These are phyloP conservation scores for Penicillium sclerotigenum DNA, from an alignment of 2,329 filamentous ascomycete species.

Conservation along the genomic window DNA sequence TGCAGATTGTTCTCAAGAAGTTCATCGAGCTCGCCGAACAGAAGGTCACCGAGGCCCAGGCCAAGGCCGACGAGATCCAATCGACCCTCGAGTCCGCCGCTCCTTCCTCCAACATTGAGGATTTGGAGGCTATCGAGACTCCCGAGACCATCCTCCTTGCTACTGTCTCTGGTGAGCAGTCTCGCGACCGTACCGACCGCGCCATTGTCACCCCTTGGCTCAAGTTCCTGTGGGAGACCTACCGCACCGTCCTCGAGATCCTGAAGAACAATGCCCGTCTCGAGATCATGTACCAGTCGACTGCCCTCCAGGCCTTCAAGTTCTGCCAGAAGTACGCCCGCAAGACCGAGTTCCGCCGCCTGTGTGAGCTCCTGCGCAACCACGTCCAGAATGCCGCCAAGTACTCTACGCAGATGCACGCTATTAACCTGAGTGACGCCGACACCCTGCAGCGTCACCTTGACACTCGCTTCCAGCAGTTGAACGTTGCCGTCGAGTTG, in stretches of 20 bases:
- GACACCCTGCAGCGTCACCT: slow-evolving; percentile 96
- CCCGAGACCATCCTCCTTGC: slow-evolving; percentile 97
- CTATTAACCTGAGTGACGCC: slow-evolving; percentile 96
- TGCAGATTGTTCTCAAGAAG: slow-evolving; percentile 79
- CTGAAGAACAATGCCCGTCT: slow-evolving; percentile 98
- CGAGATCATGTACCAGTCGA: slow-evolving; percentile 97
- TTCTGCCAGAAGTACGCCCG: slow-evolving; percentile 98
- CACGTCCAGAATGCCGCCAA: slow-evolving; percentile 99
- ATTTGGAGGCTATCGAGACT: slow-evolving; percentile 94
- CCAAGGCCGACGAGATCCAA: slow-evolving; percentile 94
- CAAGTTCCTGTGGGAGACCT: slow-evolving; percentile 99
- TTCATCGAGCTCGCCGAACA: slow-evolving; percentile 96
- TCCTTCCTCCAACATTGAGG: slow-evolving; percentile 75
- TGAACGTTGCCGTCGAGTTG: slow-evolving; percentile 96
- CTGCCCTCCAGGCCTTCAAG: slow-evolving; percentile 95
- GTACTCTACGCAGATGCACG: slow-evolving; percentile 98
- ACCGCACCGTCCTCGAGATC: slow-evolving; percentile 96
- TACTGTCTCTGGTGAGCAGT: slow-evolving; percentile 97
- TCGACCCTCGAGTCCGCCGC: slow-evolving; percentile 74
- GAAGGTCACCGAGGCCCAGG: slow-evolving; percentile 93
- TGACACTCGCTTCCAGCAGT: slow-evolving; percentile 96
- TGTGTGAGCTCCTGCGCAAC: slow-evolving; percentile 96
- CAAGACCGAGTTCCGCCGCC: slow-evolving; percentile 98
- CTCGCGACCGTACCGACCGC: slow-evolving; percentile 92
- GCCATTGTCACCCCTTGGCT: slow-evolving; percentile 98